A percentile compares a stretch with the other conserved stretches of the same genome.
Evolutionary conservation across 73 alveolate species (phyloP).

Genomic region (Paramecium primaurelia): DNA sequence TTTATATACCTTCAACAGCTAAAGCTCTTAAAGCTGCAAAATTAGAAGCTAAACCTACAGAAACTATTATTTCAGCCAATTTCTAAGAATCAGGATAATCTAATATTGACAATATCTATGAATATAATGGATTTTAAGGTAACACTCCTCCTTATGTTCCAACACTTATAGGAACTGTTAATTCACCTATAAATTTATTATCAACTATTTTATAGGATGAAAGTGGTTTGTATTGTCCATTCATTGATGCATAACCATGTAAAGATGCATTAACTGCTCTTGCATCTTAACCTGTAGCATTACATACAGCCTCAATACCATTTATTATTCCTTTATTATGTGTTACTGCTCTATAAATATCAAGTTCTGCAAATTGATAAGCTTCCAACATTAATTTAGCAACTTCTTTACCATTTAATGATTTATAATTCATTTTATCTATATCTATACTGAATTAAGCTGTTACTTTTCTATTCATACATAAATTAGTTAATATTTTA

Average conservation of each 20-base stretch:
- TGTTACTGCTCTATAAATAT: slow-evolving; percentile 92
- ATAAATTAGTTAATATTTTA: slow-evolving; percentile 89
- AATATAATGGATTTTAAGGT: slow-evolving; percentile 84
- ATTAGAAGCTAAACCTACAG: slow-evolving; percentile 96
- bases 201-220: slow-evolving; percentile 78
- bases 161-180: slow-evolving; percentile 94
- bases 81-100: slow-evolving; percentile 85
- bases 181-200: slow-evolving; percentile 74
- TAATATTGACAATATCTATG: slow-evolving; percentile 68
- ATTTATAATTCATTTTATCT: slow-evolving; percentile 78
- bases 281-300: slow-evolving; percentile 98
- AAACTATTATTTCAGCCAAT: slow-evolving; percentile 84
- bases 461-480: slow-evolving; percentile 88
- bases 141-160: slow-evolving; percentile 97
- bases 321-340: slow-evolving; percentile 98
- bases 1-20: slow-evolving; percentile 92
- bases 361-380: slow-evolving; percentile 85
- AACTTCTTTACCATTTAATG: slow-evolving; percentile 82
- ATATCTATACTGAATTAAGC: slow-evolving; percentile 87
- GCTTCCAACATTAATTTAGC: slow-evolving; percentile 91
- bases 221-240: slow-evolving; percentile 83
- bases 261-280: slow-evolving; percentile 96
- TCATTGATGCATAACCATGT: slow-evolving; percentile 92
- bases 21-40: slow-evolving; percentile 96
- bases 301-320: slow-evolving; percentile 98